Base-by-base conservation (phyloP, 768 basidiomycete genomes). In the Pulveroboletus frians region DNA sequence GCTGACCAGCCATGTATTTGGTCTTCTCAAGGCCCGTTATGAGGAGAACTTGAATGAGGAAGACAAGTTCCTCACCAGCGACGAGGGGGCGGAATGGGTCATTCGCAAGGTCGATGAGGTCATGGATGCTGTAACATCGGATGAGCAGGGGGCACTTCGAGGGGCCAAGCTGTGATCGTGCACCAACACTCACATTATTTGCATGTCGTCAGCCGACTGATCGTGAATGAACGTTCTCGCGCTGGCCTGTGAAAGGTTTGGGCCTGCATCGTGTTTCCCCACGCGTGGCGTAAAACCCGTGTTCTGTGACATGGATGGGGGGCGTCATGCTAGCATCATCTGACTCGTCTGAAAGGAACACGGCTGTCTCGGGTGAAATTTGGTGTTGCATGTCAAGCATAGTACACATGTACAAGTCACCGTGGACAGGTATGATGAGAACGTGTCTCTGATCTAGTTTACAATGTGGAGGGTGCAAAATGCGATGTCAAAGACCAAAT, bases 31-130 rank as follows among this genome's bases (percentile, higher is more conserved):
- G 68, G 88, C 89, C 18, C 84, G 85, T 47, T 61, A 77, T 41
- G 72, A 73, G 39, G 76, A 78, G 45, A 75, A 76, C 31, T 73
- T 80, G 55, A 82, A 70, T 56, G 76, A 78, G 57, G 88, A 86
- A 67, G 89, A 91, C 64, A 74, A 70, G 50, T 94, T 85, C 84
- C 77, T 94, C 35, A 75, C 86, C 20, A 86, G 78, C 52, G 91
- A 92, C 63, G 87, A 92, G 66, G 92, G 92, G 30, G 79, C 87
- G 17, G 86, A 87, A 70, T 94, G 92, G 92, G 83, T 93, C 43
- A 73, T 93, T 60, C 82, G 84, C 61, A 85, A 80, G 41, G 81
- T 91, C 46, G 92, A 94, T 72, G 75, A 82, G 59, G 79, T 92
- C 68, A 73, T 85, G 54, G 87, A 89, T 67, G 83, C 82, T 51